Percentiles rank a stretch among this genome's conserved stretches.
Evolutionary conservation across 345 rosid species (phyloP).

Genomic region (Clausena lansium): DNA sequence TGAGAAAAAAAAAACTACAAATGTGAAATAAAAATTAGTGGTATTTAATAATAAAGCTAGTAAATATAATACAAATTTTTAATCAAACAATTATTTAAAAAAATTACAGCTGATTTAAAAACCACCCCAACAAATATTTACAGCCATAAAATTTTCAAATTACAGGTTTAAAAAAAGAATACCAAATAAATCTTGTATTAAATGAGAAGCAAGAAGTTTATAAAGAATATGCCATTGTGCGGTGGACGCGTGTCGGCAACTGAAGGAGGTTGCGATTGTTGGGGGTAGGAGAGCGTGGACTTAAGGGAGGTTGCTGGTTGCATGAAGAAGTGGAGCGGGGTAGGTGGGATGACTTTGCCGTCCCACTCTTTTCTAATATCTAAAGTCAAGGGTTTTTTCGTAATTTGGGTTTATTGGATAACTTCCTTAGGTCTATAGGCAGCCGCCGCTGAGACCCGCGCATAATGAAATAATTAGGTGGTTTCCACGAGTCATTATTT

Average conservation of each 20-base stretch:
- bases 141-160: too few species aligned
- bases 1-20: too few species aligned
- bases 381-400: not conserved
- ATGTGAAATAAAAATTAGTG: too few species aligned
- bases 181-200: too few species aligned
- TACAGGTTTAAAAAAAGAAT: too few species aligned
- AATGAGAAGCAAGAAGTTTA: too few species aligned
- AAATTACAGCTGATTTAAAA: too few species aligned
- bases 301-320: not conserved
- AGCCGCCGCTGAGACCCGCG: not conserved
- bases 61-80: too few species aligned
- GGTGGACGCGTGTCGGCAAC: not conserved
- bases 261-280: not conserved
- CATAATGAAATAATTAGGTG: not conserved
- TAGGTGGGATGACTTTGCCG: not conserved
- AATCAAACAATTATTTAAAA: too few species aligned
- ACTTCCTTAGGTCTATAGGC: not conserved
- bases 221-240: not conserved
- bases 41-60: too few species aligned
- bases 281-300: not conserved
- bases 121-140: too few species aligned
- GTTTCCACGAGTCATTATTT: not conserved
- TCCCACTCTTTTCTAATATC: too few species aligned
- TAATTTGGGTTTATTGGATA: not conserved
- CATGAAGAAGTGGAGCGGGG: constrained; percentile 1